Base-by-base conservation (phyloP, 192 early-diverging fungal genomes). In the Fimicolochytrium jonesii region DNA sequence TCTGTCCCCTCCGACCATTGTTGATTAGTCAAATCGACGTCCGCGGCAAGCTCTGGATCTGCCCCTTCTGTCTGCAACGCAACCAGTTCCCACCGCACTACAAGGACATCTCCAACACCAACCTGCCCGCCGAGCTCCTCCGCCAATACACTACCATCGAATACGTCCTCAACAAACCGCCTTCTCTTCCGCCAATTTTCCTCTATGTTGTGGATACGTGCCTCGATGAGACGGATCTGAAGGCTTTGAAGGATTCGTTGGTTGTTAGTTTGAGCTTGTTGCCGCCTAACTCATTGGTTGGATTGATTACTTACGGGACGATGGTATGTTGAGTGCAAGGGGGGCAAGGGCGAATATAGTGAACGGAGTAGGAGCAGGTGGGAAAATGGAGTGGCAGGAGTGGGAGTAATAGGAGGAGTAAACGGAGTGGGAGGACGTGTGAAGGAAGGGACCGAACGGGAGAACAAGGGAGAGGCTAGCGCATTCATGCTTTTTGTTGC, bases 1-100 rank as follows among this genome's bases (percentile, higher is more conserved):
- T n/a, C 35, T 28, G 11, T 49, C 10, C 3, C 43, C 48, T 50
- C 17, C 13, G 1, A 50, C 48, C 26, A 50, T 18, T 23, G 25
- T 23, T 45, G 22, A 48, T 15, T 31, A 93, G 92, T 70, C 94
- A 97, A 79, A 92, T 97, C 63, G 96, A 99, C 74, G 86, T 94
- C 20, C 92, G 92, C 33, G 89, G 85, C 10, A 93, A 93, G 73
- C 79, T 97, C 29, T 99, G 96, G 96, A 94, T 95, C 58, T 99
- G 96, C 65, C 92, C 97, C n/a, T 94, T 99, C 74, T 97, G 97
- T 67, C 73, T 96, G 69, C 89, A 92, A 68, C 87, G 97, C 39
- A 99, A 97, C 75, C 90, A 91, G 67, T 90, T 99, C 67, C 95
- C 97, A 25, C 89, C 93, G 64, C 94, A 99, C 61, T 99, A 99